Evolutionary conservation across 306 rosid genomes (phyloP).

Genomic region (Oemleria cerasiformis): DNA sequence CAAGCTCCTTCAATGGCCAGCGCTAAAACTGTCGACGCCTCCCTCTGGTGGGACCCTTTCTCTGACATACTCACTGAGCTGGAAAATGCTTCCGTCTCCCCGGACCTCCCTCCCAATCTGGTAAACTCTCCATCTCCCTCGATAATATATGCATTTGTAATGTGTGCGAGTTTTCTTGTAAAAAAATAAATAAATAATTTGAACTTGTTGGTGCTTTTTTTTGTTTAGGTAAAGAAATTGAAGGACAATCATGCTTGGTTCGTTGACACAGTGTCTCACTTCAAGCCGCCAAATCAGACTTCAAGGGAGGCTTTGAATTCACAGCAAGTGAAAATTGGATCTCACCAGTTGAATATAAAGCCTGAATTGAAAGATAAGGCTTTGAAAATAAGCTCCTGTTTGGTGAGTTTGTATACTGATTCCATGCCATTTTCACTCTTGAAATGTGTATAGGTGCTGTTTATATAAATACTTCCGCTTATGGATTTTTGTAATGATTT

Average conservation of each 20-base stretch:
- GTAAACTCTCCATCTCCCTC: constrained; percentile 27
- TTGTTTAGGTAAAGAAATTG: constrained; percentile 64
- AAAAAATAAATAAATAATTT: background rate
- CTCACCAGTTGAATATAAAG: constrained; percentile 49
- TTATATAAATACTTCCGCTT: background rate
- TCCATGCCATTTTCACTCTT: background rate
- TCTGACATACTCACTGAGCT: constrained; percentile 59
- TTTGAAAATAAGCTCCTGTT: constrained; percentile 57
- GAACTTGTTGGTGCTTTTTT: constrained; percentile 19
- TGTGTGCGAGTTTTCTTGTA: background rate
- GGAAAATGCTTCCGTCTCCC: constrained; percentile 60
- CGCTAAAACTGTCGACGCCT: constrained; percentile 53
- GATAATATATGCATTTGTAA: background rate
- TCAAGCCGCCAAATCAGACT: constrained; percentile 65
- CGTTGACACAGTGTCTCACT: constrained; percentile 50
- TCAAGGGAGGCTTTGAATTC: constrained; percentile 75
- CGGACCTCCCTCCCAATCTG: constrained; percentile 62
- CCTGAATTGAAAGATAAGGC: constrained; percentile 74
- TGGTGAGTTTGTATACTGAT: constrained; percentile 44
- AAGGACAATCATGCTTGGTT: constrained; percentile 72
- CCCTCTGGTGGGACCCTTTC: constrained; percentile 97
- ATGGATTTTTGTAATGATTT: background rate
- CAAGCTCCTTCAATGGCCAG: constrained; percentile 51
- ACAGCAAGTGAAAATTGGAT: constrained; percentile 56
- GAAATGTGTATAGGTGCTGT: background rate